Evolutionary conservation across 2,329 filamentous ascomycete species (phyloP).

Genomic region (Microdochium paspali): DNA sequence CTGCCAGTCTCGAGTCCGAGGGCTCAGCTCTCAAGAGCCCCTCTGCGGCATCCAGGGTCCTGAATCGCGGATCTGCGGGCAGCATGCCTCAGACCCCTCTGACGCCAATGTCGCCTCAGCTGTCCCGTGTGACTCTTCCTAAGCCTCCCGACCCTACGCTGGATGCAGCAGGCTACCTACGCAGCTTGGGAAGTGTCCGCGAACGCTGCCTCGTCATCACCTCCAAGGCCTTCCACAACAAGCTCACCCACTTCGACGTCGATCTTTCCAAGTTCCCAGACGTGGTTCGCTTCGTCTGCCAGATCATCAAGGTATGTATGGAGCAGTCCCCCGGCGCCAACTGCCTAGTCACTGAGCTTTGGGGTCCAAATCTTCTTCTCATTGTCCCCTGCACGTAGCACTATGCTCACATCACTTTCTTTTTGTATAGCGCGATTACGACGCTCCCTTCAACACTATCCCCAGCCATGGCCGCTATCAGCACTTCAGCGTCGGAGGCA

Average conservation of each 20-base stretch:
- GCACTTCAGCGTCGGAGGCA: conserved; percentile 73
- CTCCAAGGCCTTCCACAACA: conserved; percentile 67
- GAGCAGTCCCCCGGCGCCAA: too few species aligned
- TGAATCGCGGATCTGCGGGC: conserved; percentile 41
- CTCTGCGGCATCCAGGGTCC: conserved; percentile 21
- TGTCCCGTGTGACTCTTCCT: conserved; percentile 73
- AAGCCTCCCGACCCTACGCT: conserved; percentile 78
- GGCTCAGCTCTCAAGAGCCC: conserved; percentile 36
- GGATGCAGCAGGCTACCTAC: conserved; percentile 83
- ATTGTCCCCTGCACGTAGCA: too few species aligned
- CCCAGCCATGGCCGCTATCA: conserved; percentile 82
- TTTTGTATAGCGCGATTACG: conserved; percentile 39
- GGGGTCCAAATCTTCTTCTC: too few species aligned
- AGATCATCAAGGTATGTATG: conserved; percentile 78
- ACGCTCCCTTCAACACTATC: conserved; percentile 51
- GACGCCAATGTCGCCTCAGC: conserved; percentile 39
- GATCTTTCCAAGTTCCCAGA: conserved; percentile 77
- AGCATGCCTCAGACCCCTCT: conserved; percentile 40
- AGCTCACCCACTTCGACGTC: conserved; percentile 79
- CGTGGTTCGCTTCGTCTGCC: conserved; percentile 79
- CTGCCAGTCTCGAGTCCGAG: conserved; percentile 41
- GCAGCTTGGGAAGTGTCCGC: conserved; percentile 80
- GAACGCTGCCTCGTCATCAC: conserved; percentile 67
- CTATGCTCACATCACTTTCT: too few species aligned
- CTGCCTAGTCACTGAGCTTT: too few species aligned